phyloP scores from a whole-genome alignment of 495 filamentous ascomycete genomes.

The Rostrohypoxylon terebratum region DNA sequence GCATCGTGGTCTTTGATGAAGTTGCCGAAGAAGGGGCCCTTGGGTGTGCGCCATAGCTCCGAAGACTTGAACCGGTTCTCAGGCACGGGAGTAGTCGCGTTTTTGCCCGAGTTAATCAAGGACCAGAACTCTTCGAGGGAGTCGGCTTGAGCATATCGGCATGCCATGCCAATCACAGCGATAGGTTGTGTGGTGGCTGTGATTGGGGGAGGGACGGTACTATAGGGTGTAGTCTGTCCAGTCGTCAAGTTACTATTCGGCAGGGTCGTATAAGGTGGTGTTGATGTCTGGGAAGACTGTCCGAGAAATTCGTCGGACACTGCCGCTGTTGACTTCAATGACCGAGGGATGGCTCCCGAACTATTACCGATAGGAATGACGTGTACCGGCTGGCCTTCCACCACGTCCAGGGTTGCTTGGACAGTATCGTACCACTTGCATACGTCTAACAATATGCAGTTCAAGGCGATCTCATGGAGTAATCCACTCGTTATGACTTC shows the following conservation, averaged over 20 bases:
- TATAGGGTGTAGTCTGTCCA: constrained; percentile 20
- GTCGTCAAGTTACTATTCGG: constrained; percentile 15
- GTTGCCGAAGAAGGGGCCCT: constrained; percentile 44
- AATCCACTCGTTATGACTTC: constrained; percentile 23
- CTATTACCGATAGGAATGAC: constrained; percentile 24
- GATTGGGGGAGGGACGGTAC: neutral
- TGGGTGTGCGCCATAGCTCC: constrained; percentile 26
- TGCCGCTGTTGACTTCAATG: neutral
- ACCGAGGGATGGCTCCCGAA: constrained; percentile 20
- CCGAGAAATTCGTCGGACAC: constrained; percentile 1
- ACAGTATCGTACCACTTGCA: constrained; percentile 29
- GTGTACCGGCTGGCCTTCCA: constrained; percentile 15
- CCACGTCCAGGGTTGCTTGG: constrained; percentile 5
- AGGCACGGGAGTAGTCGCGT: constrained; percentile 25
- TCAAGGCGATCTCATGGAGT: constrained; percentile 22
- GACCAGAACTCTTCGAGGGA: constrained; percentile 32
- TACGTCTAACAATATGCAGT: constrained; percentile 13
- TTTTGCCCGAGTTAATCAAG: constrained; percentile 28
- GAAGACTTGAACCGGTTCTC: constrained; percentile 21
- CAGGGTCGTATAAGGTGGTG: constrained; percentile 10
- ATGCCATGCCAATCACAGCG: constrained; percentile 31
- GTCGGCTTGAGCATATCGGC: constrained; percentile 27
- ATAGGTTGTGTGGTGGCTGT: constrained; percentile 9
- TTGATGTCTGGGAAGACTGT: neutral
- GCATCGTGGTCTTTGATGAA: constrained; percentile 47